Base-by-base conservation (phyloP, 1,284 basidiomycete species). In the Chondrostereum purpureum region DNA sequence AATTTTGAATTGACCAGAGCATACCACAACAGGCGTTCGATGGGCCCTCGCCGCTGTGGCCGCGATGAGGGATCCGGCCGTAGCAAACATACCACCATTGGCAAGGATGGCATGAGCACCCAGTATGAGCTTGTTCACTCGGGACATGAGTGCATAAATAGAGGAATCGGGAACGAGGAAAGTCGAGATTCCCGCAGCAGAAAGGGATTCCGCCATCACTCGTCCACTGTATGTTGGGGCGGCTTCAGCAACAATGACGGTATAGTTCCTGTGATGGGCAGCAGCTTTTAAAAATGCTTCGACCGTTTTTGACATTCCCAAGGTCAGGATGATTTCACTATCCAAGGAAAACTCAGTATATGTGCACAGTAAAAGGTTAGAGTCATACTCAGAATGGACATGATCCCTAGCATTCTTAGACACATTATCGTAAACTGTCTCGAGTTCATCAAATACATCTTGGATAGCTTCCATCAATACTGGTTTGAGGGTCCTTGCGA, bases 311-410 rank as follows among this genome's bases (percentile, higher is more conserved):
- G 92, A 95, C 65, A 90, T 81, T n/a, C 94, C 94, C 34, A 99
- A 77, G 0, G 95, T 99, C 51, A 99, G 68, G 53, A 99, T 93
- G 54, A 97, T 94, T 64, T 99, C 95, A 53, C 92, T 95, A n/a
- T n/a, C n/a, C 58, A 4, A 49, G 42, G 49, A 12, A 18, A 40
- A 46, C 27, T 23, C 13, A 50, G 41, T 40, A 24, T 5, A 10
- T 5, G 38, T 39, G 42, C 14, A 24, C 39, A 24, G 31, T 38
- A 37, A 17, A 40, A 43, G 18, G 20, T 24, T 33, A 39, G 37
- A 33, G 27, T 21, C 1, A 67, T 59, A 94, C 92, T 96, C 92
- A 8, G 92, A 92, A 65, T 98, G 94, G 50, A 99, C 91, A 63
- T 99, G 95, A 63, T 97, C 93, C 61, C 83, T 88, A 1, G 94